Base-by-base conservation (phyloP, 2,329 filamentous ascomycete species). In the Alternaria sp. region DNA sequence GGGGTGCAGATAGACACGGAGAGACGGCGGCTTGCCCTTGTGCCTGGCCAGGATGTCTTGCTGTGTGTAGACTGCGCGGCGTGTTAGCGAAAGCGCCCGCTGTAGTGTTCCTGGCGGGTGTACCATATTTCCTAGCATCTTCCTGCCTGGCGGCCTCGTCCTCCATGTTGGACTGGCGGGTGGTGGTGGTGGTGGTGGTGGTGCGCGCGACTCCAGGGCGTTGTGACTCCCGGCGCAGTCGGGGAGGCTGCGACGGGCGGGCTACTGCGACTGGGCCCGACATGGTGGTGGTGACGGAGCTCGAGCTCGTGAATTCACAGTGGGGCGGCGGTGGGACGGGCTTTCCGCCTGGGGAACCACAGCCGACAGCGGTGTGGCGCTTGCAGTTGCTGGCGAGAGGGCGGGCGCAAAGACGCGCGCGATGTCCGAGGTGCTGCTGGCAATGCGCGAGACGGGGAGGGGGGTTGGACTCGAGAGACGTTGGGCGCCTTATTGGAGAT, bases 1-100 rank as follows among this genome's bases (percentile, higher is more conserved):
- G 9, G 88, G 84, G 73, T 97, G 89, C 31, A 99, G 82, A 75
- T 97, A 93, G 24, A 99, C 82, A 50, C 94, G 87, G 24, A 99
- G 82, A 4, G 94, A 98, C 0, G 95, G 93, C 8, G 89, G 86
- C 50, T 84, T 84, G 71, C 85, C 87, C 39, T 82, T 83, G 78
- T 90, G 93, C 78, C 93, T 96, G 69, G 86, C 88, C n/a, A 98
- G 82, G 46, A 98, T 92, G 70, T 95, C 91, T 13, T 85, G 79
- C 60, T 89, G 86, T 29, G 88, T 90, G 74, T 90, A 85, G 41
- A 94, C 92, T 93, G 56, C 24, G 51, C 17, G 8, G 3, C 8
- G 9, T 40, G 53, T 67, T 65, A 65, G 65, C 49, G 46, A 26
- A 33, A 33, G 53, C 42, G 29, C 37, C 9, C 23, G n/a, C 11